Conservation (phyloP, 1,139 yeast species). For the Sugiyamaella xylanicola region DNA sequence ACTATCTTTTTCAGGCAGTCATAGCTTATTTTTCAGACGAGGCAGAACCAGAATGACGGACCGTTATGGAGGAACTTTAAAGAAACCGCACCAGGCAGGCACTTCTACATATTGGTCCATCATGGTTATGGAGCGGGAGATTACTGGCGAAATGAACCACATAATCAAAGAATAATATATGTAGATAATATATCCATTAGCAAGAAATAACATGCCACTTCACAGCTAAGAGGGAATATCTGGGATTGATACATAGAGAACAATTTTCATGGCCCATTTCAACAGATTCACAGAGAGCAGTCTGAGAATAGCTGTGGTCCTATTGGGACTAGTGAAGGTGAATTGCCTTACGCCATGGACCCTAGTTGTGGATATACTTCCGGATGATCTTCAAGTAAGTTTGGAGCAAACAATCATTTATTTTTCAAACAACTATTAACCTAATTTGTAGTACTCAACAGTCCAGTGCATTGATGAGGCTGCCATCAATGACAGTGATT, state of each 20-base stretch:
- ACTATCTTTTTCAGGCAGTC: too few species aligned
- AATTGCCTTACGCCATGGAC: constrained; percentile 13
- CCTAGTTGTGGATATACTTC: constrained; percentile 10
- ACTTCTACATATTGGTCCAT: background rate
- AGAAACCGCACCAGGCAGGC: too few species aligned
- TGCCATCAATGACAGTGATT: background rate
- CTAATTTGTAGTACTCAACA: constrained; percentile 5
- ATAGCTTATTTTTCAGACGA: too few species aligned
- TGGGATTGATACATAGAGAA: background rate
- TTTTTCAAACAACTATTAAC: background rate
- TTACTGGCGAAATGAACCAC: too few species aligned
- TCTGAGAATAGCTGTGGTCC: background rate
- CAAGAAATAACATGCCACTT: background rate
- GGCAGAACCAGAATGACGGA: too few species aligned
- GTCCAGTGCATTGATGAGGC: background rate
- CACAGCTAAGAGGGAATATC: background rate
- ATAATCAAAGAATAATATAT: too few species aligned
- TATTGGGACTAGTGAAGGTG: background rate
- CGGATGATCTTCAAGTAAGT: constrained; percentile 15
- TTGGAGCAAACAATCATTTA: background rate
- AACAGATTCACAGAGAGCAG: background rate
- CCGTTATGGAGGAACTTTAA: too few species aligned
- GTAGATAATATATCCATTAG: background rate
- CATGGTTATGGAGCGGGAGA: background rate
- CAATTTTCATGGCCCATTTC: background rate